Conservation (phyloP, 306 rosid genomes). For the Argentina anserina region DNA sequence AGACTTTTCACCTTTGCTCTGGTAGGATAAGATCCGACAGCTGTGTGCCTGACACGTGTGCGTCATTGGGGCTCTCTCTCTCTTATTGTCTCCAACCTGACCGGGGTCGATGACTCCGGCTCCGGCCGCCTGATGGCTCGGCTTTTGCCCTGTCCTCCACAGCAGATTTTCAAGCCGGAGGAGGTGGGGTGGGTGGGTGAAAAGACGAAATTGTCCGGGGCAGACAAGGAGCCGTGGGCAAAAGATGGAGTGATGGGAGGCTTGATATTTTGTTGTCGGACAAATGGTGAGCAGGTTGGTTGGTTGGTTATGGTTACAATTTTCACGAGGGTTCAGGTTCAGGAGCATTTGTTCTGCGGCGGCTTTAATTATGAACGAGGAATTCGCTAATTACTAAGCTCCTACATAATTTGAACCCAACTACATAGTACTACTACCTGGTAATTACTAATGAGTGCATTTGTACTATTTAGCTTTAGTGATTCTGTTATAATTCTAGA, state of each 20-base stretch:
- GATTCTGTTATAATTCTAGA: too few relatives aligned
- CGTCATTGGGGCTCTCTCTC: slow-evolving; percentile 16
- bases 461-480: neutral
- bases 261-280: slow-evolving; percentile 19
- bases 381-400: neutral
- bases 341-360: neutral
- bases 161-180: neutral
- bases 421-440: too few relatives aligned
- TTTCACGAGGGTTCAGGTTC: neutral
- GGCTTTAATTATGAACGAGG: neutral
- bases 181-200: neutral
- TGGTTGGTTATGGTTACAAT: neutral
- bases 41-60: slow-evolving; percentile 42
- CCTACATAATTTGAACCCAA: neutral
- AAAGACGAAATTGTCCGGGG: slow-evolving; percentile 9
- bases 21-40: slow-evolving; percentile 53
- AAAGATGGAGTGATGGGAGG: neutral
- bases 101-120: slow-evolving; percentile 9
- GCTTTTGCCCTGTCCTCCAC: neutral
- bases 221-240: neutral
- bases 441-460: neutral
- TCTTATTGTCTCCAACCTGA: neutral
- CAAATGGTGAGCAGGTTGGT: slow-evolving; percentile 2
- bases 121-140: neutral
- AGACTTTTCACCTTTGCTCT: neutral